Base-by-base conservation (phyloP, 768 basidiomycete genomes). In the Suillus decipiens region DNA sequence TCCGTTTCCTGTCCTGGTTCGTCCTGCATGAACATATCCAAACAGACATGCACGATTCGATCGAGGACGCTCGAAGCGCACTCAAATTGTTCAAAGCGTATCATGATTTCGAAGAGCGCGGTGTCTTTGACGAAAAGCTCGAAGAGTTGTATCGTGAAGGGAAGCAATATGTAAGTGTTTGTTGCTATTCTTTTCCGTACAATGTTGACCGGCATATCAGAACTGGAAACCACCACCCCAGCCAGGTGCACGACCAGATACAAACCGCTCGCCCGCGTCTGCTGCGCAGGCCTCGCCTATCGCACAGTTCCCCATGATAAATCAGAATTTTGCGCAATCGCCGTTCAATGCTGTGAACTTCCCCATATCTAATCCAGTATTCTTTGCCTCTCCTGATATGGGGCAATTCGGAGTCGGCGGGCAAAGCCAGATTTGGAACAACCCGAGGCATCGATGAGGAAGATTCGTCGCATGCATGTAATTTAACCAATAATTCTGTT, bases 21-120 rank as follows among this genome's bases (percentile, higher is more conserved):
- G 83, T 99, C n/a, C 81, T 99, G 11, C 84, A 90, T 53, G 88
- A 95, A 72, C 88, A 92, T 69, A 99, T 99, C 62, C 96, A 99
- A 75, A 91, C 86, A 3, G 94, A 95, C 24, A 93, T 88, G 14
- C 96, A 99, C 73, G 97, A 99, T 75, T 98, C 96, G n/a, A 96
- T 99, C 67, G 97, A 99, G 74, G 96, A 99, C 70, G 94, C 95
- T 0, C 84, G 86, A 8, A 93, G 91, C 7, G 95, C 96, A 1
- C 78, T 97, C 36, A 82, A 88, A 67, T 79, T 98, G 37, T 97
- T 92, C 77, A 89, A 93, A 72, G 87, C 89, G 3, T 94, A 90
- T 73, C 84, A 87, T 22, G 80, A 85, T 37, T 87, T 93, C 55
- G 90, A 95, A 71, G 88, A 84, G 34, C 82, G 86, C 51, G 89